Evolutionary conservation across 805 yeast genomes (phyloP), one percentile per base, ranked within the genome.

Genomic region (Candida parachauliodes): DNA sequence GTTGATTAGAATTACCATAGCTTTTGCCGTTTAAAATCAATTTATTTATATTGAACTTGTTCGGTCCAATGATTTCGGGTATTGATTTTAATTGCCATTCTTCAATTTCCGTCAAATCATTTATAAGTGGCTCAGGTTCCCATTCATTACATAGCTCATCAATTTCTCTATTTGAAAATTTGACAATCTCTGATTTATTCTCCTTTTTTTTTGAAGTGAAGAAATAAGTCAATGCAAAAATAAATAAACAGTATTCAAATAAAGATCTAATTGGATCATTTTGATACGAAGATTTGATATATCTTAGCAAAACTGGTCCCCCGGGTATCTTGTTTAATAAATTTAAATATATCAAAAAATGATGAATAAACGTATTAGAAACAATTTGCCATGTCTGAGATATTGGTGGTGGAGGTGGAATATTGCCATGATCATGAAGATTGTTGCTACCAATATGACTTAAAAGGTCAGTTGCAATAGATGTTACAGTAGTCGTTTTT

Each of bases 261-360:
- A 87, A 54, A 0, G 98, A 85, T 51, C 98, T 77, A 43, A 88
- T 74, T 1, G 98, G 98, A 59, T 93, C 98, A 60, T 93, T 79
- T 58, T 88, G 88, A 57, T 89, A 89, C 2, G 97, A 88, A 9
- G 88, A 80, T 46, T 72, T 73, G 52, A 93, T 81, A 60, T 93
- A 93, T 40, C 88, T 63, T 22, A 82, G 63, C 5, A 81, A 53
- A 39, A 77, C 63, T 31, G 62, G 65, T 11, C 84, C 83, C 39
- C 84, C 84, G 1, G 86, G 86, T 4, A 68, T 32, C 23, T 48
- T 55, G 24, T 59, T 65, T 31, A 68, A 54, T 35, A 50, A 52
- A 45, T 63, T 57, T 38, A 68, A 50, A 42, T 65, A 68, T 27
- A 48, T 51, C 11, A 62, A 54, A 43, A 68, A 62, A 20, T 52